phyloP scores from a whole-genome alignment of 2,329 filamentous ascomycete genomes.

The Fusarium veterinarium region DNA sequence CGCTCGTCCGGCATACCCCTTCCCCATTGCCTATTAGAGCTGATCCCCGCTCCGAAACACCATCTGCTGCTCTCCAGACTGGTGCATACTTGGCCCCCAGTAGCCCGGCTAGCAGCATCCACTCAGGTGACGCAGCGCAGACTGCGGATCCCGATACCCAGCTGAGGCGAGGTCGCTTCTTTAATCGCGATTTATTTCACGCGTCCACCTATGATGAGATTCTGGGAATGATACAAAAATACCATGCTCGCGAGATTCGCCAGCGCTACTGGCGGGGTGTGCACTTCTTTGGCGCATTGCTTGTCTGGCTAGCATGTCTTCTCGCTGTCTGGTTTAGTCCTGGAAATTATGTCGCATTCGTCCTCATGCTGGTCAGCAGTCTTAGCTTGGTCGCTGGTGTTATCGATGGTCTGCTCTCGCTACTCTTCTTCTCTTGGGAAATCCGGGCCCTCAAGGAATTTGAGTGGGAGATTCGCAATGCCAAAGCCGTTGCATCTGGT shows the following conservation, averaged over 20 bases:
- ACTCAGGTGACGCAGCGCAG: constrained; percentile 31
- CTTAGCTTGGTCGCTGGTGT: constrained; percentile 80
- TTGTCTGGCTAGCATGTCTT: constrained; percentile 78
- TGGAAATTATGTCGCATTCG: constrained; percentile 79
- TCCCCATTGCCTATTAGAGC: constrained; percentile 28
- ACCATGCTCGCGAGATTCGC: constrained; percentile 74
- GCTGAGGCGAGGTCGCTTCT: constrained; percentile 44
- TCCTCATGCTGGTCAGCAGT: constrained; percentile 83
- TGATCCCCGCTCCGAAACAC: constrained; percentile 31
- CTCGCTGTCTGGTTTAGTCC: constrained; percentile 89
- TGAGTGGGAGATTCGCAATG: constrained; percentile 88
- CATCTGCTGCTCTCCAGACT: constrained; percentile 42
- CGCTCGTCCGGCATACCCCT: constrained; percentile 66
- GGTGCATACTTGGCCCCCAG: constrained; percentile 43
- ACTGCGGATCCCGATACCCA: constrained; percentile 48
- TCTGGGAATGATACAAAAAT: constrained; percentile 74
- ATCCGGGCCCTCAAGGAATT: constrained; percentile 88
- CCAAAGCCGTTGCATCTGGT: constrained; percentile 59
- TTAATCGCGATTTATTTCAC: constrained; percentile 31
- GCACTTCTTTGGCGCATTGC: constrained; percentile 78
- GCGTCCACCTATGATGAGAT: constrained; percentile 61
- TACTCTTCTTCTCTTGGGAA: constrained; percentile 88
- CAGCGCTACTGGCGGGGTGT: constrained; percentile 78
- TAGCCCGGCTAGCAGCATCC: constrained; percentile 41
- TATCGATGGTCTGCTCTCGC: constrained; percentile 85